Conservation (phyloP, 345 rosid species). For the thale cress (Arabidopsis thaliana) region DNA sequence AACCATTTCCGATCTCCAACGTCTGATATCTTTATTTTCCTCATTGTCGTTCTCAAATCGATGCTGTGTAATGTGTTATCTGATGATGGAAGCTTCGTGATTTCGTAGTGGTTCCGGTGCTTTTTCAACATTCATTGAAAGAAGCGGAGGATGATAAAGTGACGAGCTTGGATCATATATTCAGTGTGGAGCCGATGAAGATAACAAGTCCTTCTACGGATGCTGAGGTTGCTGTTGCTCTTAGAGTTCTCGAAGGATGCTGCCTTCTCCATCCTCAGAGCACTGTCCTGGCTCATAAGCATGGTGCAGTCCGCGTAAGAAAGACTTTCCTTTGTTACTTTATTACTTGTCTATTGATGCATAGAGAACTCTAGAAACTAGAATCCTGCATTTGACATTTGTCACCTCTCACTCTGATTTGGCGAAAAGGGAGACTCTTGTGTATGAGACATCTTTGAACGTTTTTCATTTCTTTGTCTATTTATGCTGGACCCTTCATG, state of each 20-base stretch:
- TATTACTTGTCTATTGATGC: constrained; percentile 5
- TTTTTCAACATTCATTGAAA: constrained; percentile 74
- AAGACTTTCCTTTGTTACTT: constrained; percentile 2
- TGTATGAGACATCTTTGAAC: neutral
- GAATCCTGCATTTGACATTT: neutral
- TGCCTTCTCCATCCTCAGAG: constrained; percentile 88
- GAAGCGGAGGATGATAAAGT: constrained; percentile 71
- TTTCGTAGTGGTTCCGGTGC: constrained; percentile 77
- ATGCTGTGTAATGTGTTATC: constrained; percentile 19
- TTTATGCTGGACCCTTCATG: neutral
- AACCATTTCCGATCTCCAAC: constrained; percentile 77
- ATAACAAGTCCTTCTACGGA: constrained; percentile 85
- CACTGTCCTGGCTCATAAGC: constrained; percentile 78
- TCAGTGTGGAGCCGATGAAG: constrained; percentile 80
- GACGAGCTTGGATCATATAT: constrained; percentile 76
- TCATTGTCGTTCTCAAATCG: constrained; percentile 6
- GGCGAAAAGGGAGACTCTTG: neutral
- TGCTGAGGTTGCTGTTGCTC: constrained; percentile 82
- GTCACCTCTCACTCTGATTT: neutral
- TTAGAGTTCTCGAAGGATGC: constrained; percentile 92
- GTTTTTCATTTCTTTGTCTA: neutral
- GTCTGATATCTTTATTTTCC: constrained; percentile 43
- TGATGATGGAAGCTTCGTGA: constrained; percentile 16
- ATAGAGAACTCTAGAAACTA: constrained; percentile 15
- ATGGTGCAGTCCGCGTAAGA: constrained; percentile 76